Evolutionary conservation across 306 rosid genomes (phyloP).

Genomic region (Heteromeles arbutifolia): DNA sequence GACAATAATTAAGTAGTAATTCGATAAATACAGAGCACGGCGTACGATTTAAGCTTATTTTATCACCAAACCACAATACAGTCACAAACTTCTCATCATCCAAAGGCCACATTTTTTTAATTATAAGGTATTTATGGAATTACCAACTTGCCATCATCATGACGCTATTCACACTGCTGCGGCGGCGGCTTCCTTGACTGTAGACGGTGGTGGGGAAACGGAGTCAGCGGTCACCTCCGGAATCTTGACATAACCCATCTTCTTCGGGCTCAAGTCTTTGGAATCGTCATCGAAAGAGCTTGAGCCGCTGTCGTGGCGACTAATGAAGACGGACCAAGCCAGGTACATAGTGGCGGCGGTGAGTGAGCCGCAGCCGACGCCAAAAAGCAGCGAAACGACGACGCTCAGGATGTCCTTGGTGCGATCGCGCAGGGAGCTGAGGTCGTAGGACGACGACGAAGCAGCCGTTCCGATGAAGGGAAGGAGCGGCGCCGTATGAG

Average conservation of each 20-base stretch:
- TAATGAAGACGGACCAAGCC: constrained; percentile 59
- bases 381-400: constrained; percentile 79
- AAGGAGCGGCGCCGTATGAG: not conserved
- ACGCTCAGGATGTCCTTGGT: constrained; percentile 87
- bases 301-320: constrained; percentile 26
- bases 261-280: constrained; percentile 46
- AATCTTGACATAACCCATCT: constrained; percentile 63
- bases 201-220: constrained; percentile 15
- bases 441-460: constrained; percentile 43
- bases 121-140: not conserved
- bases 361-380: constrained; percentile 88
- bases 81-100: constrained; percentile 10
- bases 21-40: constrained; percentile 17
- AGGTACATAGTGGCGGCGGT: constrained; percentile 83
- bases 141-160: not conserved
- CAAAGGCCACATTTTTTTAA: not conserved
- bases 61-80: constrained; percentile 15
- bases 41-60: constrained; percentile 20
- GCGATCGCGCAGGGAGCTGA: constrained; percentile 80
- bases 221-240: constrained; percentile 28
- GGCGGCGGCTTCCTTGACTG: constrained; percentile 11
- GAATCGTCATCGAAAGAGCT: constrained; percentile 22
- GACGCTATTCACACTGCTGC: not conserved
- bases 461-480: constrained; percentile 5
- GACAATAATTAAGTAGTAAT: constrained; percentile 8